Evolutionary conservation across 257 asterid genomes (phyloP), one percentile per base, ranked within the genome.

Genomic region (Solanum dulcamara): DNA sequence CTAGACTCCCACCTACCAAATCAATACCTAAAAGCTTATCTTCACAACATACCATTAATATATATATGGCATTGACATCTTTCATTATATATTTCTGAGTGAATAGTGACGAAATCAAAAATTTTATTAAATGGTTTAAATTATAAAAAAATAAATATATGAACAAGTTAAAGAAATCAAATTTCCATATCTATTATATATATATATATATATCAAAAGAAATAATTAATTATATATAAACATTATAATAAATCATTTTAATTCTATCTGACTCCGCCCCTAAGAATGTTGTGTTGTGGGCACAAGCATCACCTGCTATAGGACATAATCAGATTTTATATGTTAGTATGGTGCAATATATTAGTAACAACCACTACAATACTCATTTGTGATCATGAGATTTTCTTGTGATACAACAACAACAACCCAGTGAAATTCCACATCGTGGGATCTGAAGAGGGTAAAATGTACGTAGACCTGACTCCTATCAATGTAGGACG

Each of bases 121-220:
- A 22, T 22, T 57, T 57, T 3, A 57, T 57, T 22, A 22, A n/a
- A 10, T 10, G 2, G 2, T 42, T 42, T 2, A 42, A 42, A 42
- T 9, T 42, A 42, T 42, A 0, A 10, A 42, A 10, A 10, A 10
- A 2, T 10, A 57, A 57, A n/a, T 0, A 22, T 0, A 22, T 22
- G 42, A 22, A 1, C 22, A 22, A 57, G 66, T 57, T 0, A n/a
- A 57, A 10, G 24, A 1, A 57, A n/a, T 57, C 0, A 1, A 0
- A 57, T 1, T 1, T 57, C 0, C 22, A 22, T 0, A 22, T 22
- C 1, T 22, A 9, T 0, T 9, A 22, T 57, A 57, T 46, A 46
- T 9, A 57, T 1, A 3, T 22, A 22, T n/a, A n/a, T n/a, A n/a
- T n/a, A n/a, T n/a, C n/a, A n/a, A n/a, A n/a, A n/a, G 22, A 55